These are phyloP conservation scores for Aspergillus bertholletiae DNA, from an alignment of 495 filamentous ascomycete genomes.

Conservation along the genomic window DNA sequence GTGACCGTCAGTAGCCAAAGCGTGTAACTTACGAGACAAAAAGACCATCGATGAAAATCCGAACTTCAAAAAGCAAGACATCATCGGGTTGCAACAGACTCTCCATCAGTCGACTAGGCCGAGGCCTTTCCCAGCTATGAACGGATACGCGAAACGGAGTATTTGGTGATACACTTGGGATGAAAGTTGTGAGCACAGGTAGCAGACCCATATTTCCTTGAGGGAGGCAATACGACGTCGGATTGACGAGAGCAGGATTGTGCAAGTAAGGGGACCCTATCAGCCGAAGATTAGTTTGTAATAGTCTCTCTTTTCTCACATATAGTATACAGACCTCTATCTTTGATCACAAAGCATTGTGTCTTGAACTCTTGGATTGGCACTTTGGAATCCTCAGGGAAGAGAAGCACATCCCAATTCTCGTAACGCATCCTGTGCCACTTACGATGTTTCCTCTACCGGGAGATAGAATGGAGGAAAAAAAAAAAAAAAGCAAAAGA, in stretches of 20 bases:
- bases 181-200: conserved; percentile 73
- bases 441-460: neutral
- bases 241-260: conserved; percentile 25
- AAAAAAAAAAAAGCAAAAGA: conserved; percentile 17
- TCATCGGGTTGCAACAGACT: conserved; percentile 60
- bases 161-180: conserved; percentile 60
- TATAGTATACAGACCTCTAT: conserved; percentile 46
- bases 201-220: conserved; percentile 43
- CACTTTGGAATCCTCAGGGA: conserved; percentile 58
- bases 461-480: conserved; percentile 14
- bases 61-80: conserved; percentile 60
- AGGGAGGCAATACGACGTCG: conserved; percentile 20
- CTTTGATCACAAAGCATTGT: conserved; percentile 70
- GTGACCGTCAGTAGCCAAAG: neutral
- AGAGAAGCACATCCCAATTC: conserved; percentile 83
- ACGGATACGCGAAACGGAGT: conserved; percentile 72
- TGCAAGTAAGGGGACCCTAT: conserved; percentile 36
- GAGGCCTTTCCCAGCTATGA: conserved; percentile 73
- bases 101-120: conserved; percentile 57
- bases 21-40: conserved; percentile 54
- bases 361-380: conserved; percentile 87
- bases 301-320: no score
- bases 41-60: conserved; percentile 68
- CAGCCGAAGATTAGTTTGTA: neutral
- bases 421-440: conserved; percentile 66